These are phyloP conservation scores for Diplodia corticola DNA, from an alignment of 2,329 filamentous ascomycete species.

Conservation along the genomic window DNA sequence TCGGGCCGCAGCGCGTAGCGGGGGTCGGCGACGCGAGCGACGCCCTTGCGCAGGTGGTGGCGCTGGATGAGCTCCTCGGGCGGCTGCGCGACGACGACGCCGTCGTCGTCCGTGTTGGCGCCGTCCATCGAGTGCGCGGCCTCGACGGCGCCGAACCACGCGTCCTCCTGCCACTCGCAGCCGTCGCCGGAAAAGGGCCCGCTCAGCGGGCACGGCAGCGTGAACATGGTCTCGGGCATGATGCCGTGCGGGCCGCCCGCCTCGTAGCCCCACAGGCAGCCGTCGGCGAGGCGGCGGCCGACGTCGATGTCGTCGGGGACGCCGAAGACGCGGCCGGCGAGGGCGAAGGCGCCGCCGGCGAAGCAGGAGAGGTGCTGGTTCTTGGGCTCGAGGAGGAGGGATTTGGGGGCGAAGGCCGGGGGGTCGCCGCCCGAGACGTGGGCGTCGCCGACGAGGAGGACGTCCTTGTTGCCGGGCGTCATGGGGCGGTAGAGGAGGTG, in stretches of 20 bases:
- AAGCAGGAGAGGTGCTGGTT: conserved; percentile 56
- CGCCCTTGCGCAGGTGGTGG: conserved; percentile 10
- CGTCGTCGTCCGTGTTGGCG: neutral
- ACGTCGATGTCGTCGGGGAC: conserved; percentile 55
- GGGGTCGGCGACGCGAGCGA: conserved; percentile 15
- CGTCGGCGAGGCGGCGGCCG: conserved; percentile 58
- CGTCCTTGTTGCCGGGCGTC: conserved; percentile 35
- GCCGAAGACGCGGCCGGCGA: conserved; percentile 59
- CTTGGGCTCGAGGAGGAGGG: conserved; percentile 23
- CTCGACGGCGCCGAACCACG: conserved; percentile 57
- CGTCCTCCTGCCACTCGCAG: conserved; percentile 57
- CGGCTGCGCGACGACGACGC: neutral
- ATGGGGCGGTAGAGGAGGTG: conserved; percentile 53
- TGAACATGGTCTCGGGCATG: conserved; percentile 61
- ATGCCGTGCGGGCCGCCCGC: conserved; percentile 54
- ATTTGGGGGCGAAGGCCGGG: conserved; percentile 21
- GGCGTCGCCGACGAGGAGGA: conserved; percentile 39
- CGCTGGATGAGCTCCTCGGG: neutral
- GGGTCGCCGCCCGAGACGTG: conserved; percentile 25
- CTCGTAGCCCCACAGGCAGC: conserved; percentile 64
- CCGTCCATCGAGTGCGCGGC: conserved; percentile 46
- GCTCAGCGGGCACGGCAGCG: conserved; percentile 50
- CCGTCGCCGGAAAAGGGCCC: conserved; percentile 26
- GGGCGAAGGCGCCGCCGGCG: conserved; percentile 62
- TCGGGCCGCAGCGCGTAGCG: conserved; percentile 45